Base-by-base conservation (phyloP, 352 stramenopile genomes). In the Phytophthora ramorum region DNA sequence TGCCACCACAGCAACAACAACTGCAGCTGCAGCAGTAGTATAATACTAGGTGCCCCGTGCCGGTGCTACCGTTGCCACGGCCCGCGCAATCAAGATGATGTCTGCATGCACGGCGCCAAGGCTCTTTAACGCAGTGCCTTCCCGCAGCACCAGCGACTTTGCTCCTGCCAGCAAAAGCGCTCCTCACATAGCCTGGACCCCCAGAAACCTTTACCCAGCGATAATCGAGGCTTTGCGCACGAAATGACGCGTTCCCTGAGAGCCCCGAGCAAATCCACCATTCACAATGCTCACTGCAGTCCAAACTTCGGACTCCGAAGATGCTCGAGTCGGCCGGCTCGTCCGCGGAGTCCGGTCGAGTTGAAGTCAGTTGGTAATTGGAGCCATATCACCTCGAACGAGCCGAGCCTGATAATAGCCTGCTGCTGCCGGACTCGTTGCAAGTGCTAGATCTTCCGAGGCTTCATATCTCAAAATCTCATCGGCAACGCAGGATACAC, bases 401-500 rank as follows among this genome's bases (percentile, higher is more conserved):
- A 14, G 34, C 17, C 6, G 22, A 51, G 20, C 14, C 16, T 26
- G 5, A 38, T 49, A 38, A 58, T 52, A 20, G 41, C 46, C 13
- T 30, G 22, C 32, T 46, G 30, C 17, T 30, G 20, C 30, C 24
- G 22, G 22, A 24, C 22, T 24, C 32, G 12, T 37, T 37, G 32
- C 32, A 37, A 45, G 19, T 14, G 24, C 50, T 43, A 58, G 28
- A 58, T 69, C 46, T 63, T 58, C 34, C 50, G n/a, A 6, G 19
- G 34, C 35, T 63, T 63, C 52, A 63, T 56, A 49, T 59, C 55
- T 22, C 54, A 65, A 44, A 26, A 49, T 64, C 37, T 55, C 41
- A 66, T 56, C 46, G 30, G 26, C 53, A 63, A 55, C 61, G 19
- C 62, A 60, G 62, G 62, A 70, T 65, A 69, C 62, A 66, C 12